These are phyloP conservation scores for Eucalyptus regnans DNA, from an alignment of 345 rosid species.

Conservation along the genomic window DNA sequence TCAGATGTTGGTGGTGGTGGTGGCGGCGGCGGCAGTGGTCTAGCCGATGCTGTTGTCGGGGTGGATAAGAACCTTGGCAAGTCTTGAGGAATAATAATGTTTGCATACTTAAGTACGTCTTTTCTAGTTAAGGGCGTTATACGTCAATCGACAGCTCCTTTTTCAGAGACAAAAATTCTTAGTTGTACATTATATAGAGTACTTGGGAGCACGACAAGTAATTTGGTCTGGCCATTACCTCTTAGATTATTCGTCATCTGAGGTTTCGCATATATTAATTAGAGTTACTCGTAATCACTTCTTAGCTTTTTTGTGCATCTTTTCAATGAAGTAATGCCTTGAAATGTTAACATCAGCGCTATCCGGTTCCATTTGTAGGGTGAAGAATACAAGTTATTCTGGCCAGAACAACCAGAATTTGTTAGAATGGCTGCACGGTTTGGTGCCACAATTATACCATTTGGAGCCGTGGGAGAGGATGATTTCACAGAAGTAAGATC, in stretches of 20 bases:
- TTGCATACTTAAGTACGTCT: background rate
- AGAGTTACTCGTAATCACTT: background rate
- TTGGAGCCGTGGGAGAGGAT: slow-evolving; percentile 72
- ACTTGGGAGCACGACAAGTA: background rate
- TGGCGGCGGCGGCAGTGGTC: background rate
- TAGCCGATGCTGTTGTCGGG: background rate
- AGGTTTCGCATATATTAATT: background rate
- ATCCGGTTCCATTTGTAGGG: slow-evolving; percentile 13
- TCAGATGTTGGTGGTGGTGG: background rate
- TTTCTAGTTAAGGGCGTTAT: background rate
- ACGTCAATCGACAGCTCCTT: background rate
- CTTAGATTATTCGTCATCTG: background rate
- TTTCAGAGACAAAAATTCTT: background rate
- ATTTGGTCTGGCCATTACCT: background rate
- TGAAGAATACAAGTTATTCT: slow-evolving; percentile 61
- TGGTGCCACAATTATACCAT: slow-evolving; percentile 74
- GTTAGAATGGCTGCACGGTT: slow-evolving; percentile 77
- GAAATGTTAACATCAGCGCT: background rate
- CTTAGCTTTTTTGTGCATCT: background rate
- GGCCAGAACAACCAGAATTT: slow-evolving; percentile 75
- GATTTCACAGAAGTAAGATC: slow-evolving; percentile 52
- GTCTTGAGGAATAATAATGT: background rate
- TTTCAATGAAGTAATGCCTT: background rate
- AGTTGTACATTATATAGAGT: background rate
- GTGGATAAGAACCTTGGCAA: background rate